Evolutionary conservation across 176 grass and related monocot species (phyloP).

Genomic region (Calamus simplicifolius): DNA sequence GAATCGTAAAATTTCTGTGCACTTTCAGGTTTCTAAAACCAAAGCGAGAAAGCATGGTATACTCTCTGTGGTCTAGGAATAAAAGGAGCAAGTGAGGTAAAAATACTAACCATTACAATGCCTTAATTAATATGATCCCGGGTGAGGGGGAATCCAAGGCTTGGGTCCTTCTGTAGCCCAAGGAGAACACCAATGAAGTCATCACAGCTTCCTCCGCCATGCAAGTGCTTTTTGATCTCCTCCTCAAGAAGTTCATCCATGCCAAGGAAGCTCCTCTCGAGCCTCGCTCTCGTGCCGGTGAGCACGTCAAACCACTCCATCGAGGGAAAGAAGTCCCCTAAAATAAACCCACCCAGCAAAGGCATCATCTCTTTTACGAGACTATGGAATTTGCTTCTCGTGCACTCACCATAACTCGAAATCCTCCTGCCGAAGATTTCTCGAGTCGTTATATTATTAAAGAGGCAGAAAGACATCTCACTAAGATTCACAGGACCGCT

Average conservation of each 20-base stretch:
- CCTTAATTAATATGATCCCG: slow-evolving; percentile 16
- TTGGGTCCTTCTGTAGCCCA: slow-evolving; percentile 14
- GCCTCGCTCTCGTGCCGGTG: background rate
- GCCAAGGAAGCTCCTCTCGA: slow-evolving; percentile 1
- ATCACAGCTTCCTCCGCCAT: background rate
- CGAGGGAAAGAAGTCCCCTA: slow-evolving; percentile 1
- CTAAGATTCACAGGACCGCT: slow-evolving; percentile 4
- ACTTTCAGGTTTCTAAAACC: too few relatives aligned
- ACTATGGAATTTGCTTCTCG: background rate
- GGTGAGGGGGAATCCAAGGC: slow-evolving; percentile 2
- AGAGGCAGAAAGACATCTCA: background rate
- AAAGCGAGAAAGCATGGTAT: too few relatives aligned
- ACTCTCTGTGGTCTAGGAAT: too few relatives aligned
- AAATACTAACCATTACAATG: slow-evolving; percentile 13
- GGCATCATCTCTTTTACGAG: background rate
- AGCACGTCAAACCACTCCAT: background rate
- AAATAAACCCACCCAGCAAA: background rate
- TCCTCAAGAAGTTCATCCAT: slow-evolving; percentile 10
- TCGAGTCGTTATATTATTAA: background rate
- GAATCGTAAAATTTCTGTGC: too few relatives aligned
- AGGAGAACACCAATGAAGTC: slow-evolving; percentile 23
- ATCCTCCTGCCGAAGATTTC: slow-evolving; percentile 2
- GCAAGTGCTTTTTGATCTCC: slow-evolving; percentile 4
- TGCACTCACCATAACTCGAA: background rate
- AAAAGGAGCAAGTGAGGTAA: too few relatives aligned